These are phyloP conservation scores for Scedosporium minutisporum DNA, from an alignment of 2,329 filamentous ascomycete species.

Conservation along the genomic window DNA sequence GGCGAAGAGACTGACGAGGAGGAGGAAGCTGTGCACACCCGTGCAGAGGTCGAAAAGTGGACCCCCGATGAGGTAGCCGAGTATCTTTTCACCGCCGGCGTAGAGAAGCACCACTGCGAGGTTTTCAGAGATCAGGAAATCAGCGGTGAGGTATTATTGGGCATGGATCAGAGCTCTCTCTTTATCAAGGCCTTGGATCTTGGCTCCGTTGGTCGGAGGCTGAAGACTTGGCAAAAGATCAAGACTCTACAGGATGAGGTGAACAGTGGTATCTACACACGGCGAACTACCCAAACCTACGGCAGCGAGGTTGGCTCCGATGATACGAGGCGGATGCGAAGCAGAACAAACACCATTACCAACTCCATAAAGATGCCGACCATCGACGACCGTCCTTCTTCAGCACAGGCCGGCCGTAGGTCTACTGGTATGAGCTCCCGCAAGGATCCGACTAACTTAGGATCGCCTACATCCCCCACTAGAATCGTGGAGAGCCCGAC, in stretches of 20 bases:
- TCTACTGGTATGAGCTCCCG: slow-evolving; percentile 40
- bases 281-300: slow-evolving; percentile 46
- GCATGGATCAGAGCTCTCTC: slow-evolving; percentile 90
- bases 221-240: slow-evolving; percentile 97
- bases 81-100: slow-evolving; percentile 73
- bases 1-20: slow-evolving; percentile 95
- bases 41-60: slow-evolving; percentile 71
- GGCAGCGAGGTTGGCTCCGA: slow-evolving; percentile 52
- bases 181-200: slow-evolving; percentile 94
- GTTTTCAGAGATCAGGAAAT: slow-evolving; percentile 96
- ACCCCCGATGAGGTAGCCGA: slow-evolving; percentile 74
- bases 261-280: slow-evolving; percentile 37
- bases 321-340: slow-evolving; percentile 38
- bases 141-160: slow-evolving; percentile 80
- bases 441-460: slow-evolving; percentile 33
- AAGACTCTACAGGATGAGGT: slow-evolving; percentile 85
- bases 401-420: slow-evolving; percentile 36
- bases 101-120: slow-evolving; percentile 84
- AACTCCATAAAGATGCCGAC: slow-evolving; percentile 32
- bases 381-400: slow-evolving; percentile 34
- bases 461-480: slow-evolving; percentile 29
- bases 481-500: slow-evolving; percentile 34
- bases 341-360: slow-evolving; percentile 49
- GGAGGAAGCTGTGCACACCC: slow-evolving; percentile 63
- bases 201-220: slow-evolving; percentile 75